phyloP scores from a whole-genome alignment of 1,139 yeast genomes.

The Magnusiomyces clavatus region DNA sequence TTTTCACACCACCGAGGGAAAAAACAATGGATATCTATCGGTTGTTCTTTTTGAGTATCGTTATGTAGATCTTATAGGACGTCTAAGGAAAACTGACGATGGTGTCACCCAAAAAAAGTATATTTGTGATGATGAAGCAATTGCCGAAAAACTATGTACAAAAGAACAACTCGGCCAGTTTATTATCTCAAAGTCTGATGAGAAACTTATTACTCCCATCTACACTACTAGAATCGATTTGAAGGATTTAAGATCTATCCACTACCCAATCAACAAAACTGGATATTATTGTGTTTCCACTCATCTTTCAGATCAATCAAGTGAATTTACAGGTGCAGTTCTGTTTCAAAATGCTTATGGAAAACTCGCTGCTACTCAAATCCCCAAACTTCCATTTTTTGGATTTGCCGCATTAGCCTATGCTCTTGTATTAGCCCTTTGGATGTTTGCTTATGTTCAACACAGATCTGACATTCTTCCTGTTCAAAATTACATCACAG shows the following conservation, averaged over 20 bases:
- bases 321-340: conserved; percentile 53
- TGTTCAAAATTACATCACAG: conserved; percentile 82
- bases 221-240: conserved; percentile 48
- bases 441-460: conserved; percentile 78
- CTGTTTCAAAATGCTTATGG: conserved; percentile 91
- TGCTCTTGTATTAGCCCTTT: conserved; percentile 70
- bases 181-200: conserved; percentile 37
- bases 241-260: conserved; percentile 51
- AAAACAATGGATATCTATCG: conserved; percentile 35
- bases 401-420: conserved; percentile 81
- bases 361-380: conserved; percentile 77
- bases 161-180: conserved; percentile 52
- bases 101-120: conserved; percentile 36
- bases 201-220: conserved; percentile 44
- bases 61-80: conserved; percentile 67
- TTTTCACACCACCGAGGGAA: conserved; percentile 21
- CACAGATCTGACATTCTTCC: conserved; percentile 85
- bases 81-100: conserved; percentile 28
- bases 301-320: conserved; percentile 35
- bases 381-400: conserved; percentile 83
- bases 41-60: conserved; percentile 77
- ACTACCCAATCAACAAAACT: conserved; percentile 60
- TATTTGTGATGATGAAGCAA: conserved; percentile 70
- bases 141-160: conserved; percentile 50
- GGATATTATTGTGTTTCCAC: conserved; percentile 92